Percentiles rank a stretch among this genome's conserved stretches.
phyloP scores from a whole-genome alignment of 441 rosid species.

The Cnidoscolus chayamansa region DNA sequence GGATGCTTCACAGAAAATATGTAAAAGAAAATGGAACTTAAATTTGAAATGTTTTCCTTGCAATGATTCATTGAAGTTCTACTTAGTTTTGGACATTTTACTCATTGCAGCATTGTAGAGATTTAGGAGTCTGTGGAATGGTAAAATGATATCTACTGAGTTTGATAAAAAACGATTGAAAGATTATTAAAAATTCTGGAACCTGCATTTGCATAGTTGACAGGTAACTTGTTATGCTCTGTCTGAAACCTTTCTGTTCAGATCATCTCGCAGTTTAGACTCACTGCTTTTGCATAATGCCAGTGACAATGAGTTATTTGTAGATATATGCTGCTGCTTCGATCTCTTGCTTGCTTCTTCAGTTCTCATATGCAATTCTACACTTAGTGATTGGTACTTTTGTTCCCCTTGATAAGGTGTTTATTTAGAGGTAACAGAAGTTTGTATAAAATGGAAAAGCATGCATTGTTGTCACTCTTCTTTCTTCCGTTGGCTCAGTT shows the following conservation, averaged over 20 bases:
- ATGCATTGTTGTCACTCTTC: no score
- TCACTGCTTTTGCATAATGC: no score
- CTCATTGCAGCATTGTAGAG: not conserved
- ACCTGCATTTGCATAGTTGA: slow-evolving; percentile 1
- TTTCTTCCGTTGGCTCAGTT: no score
- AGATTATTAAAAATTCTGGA: slow-evolving; percentile 8
- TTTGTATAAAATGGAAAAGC: not conserved
- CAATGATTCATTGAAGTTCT: not conserved
- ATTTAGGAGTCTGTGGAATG: not conserved
- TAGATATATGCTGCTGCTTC: no score
- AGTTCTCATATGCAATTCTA: not conserved
- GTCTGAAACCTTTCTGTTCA: not conserved
- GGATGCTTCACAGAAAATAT: no score
- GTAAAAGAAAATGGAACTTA: not conserved
- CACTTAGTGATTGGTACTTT: no score
- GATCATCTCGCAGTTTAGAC: no score
- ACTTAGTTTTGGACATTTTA: not conserved
- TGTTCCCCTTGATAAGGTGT: no score
- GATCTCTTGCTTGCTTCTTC: not conserved
- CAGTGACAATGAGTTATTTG: no score
- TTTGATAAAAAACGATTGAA: slow-evolving; percentile 1
- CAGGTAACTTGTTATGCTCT: slow-evolving; percentile 7
- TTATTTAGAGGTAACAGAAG: not conserved
- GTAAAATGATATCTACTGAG: not conserved
- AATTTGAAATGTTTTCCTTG: not conserved